Evolutionary conservation across 2,329 filamentous ascomycete genomes (phyloP), one percentile per base, ranked within the genome.

Genomic region (Madurella fahalii): DNA sequence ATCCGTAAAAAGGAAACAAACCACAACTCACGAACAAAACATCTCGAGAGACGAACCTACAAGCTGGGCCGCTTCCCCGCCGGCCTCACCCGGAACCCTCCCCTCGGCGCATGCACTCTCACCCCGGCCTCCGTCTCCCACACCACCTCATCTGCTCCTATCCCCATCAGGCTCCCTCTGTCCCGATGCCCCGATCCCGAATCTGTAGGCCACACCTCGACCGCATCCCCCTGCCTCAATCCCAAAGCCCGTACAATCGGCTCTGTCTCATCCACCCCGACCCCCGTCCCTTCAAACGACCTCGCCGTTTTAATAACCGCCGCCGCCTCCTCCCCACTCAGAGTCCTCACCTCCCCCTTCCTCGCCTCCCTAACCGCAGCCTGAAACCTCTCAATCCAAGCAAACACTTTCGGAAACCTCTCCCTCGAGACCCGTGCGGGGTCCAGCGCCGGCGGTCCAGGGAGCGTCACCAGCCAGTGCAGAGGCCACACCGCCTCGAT

Each of bases 401-500:
- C 78, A 64, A 81, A 86, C 0, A 83, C 78, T 53, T 72, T 77
- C 0, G 85, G 86, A 62, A 81, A 87, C 40, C 69, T 71, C 16
- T 68, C 67, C 13, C 72, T 64, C 2, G 78, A 79, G 58, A 89
- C 77, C 7, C 44, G 32, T n/a, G 16, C 25, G 4, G 75, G 62
- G 17, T 78, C 73, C 47, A 71, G 54, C 4, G 81, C 78, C 45
- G 88, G 73, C 13, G 79, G 78, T 4, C 78, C 78, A 12, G 77
- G 77, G 45, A 88, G 71, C 11, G 69, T 71, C 2, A 70, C 67
- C 1, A 89, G 68, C 87, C 87, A 90, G 67, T 85, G 78, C 60
- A 90, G 77, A 0, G 80, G 76, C 84, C 83, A 89, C 12, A 86
- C 71, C 42, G 79, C 82, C 70, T 90, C 83, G 56, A 90, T 82